Conservation (phyloP, 164 flowering plant species). For the Vitis amurensis region DNA sequence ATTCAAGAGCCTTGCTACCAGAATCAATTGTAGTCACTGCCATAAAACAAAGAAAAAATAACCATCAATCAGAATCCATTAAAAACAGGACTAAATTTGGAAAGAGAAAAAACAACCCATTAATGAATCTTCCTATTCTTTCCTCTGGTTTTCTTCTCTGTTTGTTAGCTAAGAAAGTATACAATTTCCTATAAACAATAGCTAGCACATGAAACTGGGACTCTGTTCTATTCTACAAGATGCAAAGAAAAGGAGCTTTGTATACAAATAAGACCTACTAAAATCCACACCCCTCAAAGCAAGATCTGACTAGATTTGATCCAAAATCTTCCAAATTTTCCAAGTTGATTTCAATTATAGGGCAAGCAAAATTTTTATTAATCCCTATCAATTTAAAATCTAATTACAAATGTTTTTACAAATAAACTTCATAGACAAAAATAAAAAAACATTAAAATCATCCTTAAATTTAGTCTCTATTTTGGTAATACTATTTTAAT, state of each 20-base stretch:
- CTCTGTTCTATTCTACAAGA: constrained; percentile 15
- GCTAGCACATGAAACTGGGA: constrained; percentile 73
- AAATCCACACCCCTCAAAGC: constrained; percentile 54
- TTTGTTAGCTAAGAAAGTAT: too few relatives aligned
- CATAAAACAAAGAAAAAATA: neutral
- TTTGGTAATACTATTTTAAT: too few relatives aligned
- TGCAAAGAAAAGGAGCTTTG: constrained; percentile 17
- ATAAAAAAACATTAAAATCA: too few relatives aligned
- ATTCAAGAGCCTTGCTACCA: constrained; percentile 56
- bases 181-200: constrained; percentile 17
- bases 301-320: constrained; percentile 59
- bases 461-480: too few relatives aligned
- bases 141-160: too few relatives aligned
- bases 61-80: constrained; percentile 6
- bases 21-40: constrained; percentile 72
- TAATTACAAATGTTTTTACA: too few relatives aligned
- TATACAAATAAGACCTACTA: constrained; percentile 42
- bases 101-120: neutral
- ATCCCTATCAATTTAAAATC: too few relatives aligned
- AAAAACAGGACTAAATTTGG: neutral
- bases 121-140: too few relatives aligned
- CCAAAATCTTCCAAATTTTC: constrained; percentile 31
- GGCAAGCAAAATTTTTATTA: constrained; percentile 25
- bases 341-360: constrained; percentile 40
- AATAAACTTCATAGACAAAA: too few relatives aligned